Percentiles rank a stretch among this genome's conserved stretches.
phyloP scores from a whole-genome alignment of 2,329 filamentous ascomycete species.

The Thielaviopsis populi region DNA sequence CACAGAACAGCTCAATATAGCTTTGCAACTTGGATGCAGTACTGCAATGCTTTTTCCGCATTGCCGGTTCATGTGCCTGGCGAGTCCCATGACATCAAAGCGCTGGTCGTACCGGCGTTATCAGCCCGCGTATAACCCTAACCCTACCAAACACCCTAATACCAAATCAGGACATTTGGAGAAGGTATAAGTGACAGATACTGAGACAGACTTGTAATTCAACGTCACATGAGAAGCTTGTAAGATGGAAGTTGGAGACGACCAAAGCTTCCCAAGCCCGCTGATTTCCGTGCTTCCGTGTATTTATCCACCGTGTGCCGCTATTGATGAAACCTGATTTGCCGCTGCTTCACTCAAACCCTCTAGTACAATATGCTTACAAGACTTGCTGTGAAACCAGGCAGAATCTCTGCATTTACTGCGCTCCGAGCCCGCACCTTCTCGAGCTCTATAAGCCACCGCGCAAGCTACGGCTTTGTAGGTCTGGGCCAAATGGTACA shows the following conservation, averaged over 20 bases:
- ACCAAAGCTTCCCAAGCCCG: not conserved
- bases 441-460: conserved; percentile 31
- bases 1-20: not conserved
- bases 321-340: not conserved
- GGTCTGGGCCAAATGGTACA: conserved; percentile 47
- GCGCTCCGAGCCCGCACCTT: conserved; percentile 33
- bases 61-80: not conserved
- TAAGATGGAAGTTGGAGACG: not conserved
- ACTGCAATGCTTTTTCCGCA: not conserved
- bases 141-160: not conserved
- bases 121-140: not conserved
- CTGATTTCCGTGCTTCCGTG: no score
- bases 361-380: not conserved
- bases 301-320: not conserved
- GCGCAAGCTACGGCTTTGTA: conserved; percentile 44
- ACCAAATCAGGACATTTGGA: not conserved
- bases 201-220: not conserved
- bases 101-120: no score
- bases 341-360: not conserved
- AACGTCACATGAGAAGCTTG: not conserved
- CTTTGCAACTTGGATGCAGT: not conserved
- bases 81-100: not conserved
- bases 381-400: not conserved
- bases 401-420: not conserved
- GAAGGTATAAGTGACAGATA: not conserved